Base-by-base conservation (phyloP, 371 early-diverging fungal genomes). In the Batrachochytrium dendrobatidis region DNA sequence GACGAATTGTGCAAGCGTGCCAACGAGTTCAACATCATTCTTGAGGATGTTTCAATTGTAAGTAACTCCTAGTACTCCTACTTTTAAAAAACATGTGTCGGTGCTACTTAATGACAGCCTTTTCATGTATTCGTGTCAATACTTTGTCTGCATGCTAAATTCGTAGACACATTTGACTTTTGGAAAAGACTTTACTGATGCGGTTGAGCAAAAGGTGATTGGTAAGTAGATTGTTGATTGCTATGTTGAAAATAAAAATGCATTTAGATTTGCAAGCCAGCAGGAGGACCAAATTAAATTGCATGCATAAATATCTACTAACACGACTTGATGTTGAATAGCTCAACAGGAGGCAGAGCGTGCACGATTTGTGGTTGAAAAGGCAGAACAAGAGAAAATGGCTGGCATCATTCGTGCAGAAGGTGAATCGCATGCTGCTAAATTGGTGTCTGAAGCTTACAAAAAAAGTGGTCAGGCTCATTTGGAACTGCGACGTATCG, bases 381-480 rank as follows among this genome's bases (percentile, higher is more conserved):
- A 86, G 81, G 98, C 98, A 25, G 95, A 97, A 78, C 98, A 95
- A 75, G 99, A 98, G 77, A 92, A 91, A 78, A 83, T 84, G 67
- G 98, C 99, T 22, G 84, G 91, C n/a, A 85, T 98, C 70, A 96
- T 98, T 69, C 86, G 95, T 56, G 99, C 99, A 50, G 98, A 98
- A 76, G 99, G 98, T 73, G 98, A 98, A 74, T 89, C 97, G 46
- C 75, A 82, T 58, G 94, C 94, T 54, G 94, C 94, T 25, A 88
- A 92, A 54, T 72, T 90, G 67, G 91, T 98, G 63, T 89, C 89
- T 20, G 71, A 80, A 31, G 86, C 98, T 6, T 60, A 62, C 59
- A 79, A 87, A 59, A 92, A 92, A 83, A 89, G 90, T 48, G 99
- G 99, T 39, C 85, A 78, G 58, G 94, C 94, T 48, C 77, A 94